Base-by-base conservation (phyloP, 345 rosid species). In the Anacardium occidentale region DNA sequence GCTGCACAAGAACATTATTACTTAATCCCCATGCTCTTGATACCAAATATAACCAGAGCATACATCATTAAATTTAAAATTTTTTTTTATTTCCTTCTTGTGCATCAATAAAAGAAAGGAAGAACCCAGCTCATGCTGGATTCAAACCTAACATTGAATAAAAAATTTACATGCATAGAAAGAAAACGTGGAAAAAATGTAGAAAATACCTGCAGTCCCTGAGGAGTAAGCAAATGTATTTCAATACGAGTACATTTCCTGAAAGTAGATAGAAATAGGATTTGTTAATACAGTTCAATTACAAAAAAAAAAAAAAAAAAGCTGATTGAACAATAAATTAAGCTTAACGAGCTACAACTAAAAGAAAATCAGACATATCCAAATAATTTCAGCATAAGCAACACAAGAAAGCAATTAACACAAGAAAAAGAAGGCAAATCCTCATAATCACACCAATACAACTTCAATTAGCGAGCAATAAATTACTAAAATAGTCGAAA, bases 181-280 rank as follows among this genome's bases (percentile, higher is more conserved):
- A 65, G 5, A 64, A 55, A 42, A 15, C 57, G 47, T 7, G 42
- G 44, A 15, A 66, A 73, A 69, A 57, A 9, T 37, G 34, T 18
- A 13, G 18, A 44, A 7, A 24, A 20, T 82, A 94, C 98, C 97
- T 90, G 88, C 58, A 95, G 85, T 57, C 99, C 98, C 78, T 85
- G 90, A 58, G 90, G 85, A 66, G 90, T 79, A 20, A 90, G 91
- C 81, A 91, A 70, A 81, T 91, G 91, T 68, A 95, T 95, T 79
- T 95, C 99, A 3, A 95, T 86, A 17, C 93, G 96, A 44, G 98
- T 92, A 72, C 93, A 91, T 87, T 92, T 92, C 85, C 98, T 94
- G 95, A 25, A 72, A 84, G 60, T 50, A 69, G 42, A 54, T 9
- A 1, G 32, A 37, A 59, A 4, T 14, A 50, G 7, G 18, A 48